A percentile compares a stretch with the other conserved stretches of the same genome.
phyloP scores from a whole-genome alignment of 2,329 filamentous ascomycete species.

The Pyricularia pennisetigena region DNA sequence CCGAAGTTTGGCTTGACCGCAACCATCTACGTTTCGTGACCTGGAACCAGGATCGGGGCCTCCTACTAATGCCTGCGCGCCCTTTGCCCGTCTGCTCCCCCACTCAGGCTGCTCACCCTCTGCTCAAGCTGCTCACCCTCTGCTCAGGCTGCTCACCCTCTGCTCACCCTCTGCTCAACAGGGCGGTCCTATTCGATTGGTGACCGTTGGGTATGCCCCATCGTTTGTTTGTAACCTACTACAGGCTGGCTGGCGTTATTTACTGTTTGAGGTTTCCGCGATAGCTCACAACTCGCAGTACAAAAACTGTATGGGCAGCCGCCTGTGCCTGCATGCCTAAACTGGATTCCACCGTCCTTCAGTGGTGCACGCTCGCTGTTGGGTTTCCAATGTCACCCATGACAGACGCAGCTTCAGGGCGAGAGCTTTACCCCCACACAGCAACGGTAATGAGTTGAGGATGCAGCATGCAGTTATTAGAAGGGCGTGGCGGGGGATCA shows the following conservation, averaged over 20 bases:
- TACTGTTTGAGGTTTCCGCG: not conserved
- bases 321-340: not conserved
- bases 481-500: not conserved
- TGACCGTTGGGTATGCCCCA: not conserved
- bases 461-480: not conserved
- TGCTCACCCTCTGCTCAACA: not conserved
- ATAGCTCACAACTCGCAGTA: not conserved
- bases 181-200: not conserved
- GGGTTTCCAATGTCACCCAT: not conserved
- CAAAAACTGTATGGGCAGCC: not conserved
- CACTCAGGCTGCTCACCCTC: not conserved
- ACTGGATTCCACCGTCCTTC: not conserved
- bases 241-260: not conserved
- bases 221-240: not conserved
- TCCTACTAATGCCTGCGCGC: not conserved
- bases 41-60: not conserved
- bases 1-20: not conserved
- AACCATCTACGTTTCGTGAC: not conserved
- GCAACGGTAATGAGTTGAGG: not conserved
- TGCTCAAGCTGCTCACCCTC: not conserved
- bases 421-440: not conserved
- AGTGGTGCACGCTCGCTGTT: not conserved
- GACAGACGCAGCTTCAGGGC: not conserved
- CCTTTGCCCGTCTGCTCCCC: not conserved
- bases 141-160: not conserved